Evolutionary conservation across 2,329 filamentous ascomycete genomes (phyloP).

Genomic region (Colletotrichum phormii): DNA sequence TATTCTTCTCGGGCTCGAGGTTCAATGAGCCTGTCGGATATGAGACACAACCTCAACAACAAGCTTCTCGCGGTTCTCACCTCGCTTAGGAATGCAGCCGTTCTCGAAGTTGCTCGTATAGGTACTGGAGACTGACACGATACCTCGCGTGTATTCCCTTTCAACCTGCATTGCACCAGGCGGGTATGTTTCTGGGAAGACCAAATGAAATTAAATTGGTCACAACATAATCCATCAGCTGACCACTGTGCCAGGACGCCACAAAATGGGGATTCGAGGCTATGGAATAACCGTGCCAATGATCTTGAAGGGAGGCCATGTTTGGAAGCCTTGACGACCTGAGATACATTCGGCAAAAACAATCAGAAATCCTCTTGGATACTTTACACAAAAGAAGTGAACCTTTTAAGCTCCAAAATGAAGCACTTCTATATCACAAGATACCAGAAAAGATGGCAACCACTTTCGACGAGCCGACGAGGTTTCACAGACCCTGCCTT

Average conservation of each 20-base stretch:
- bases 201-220: neutral
- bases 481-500: too few relatives aligned
- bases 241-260: neutral
- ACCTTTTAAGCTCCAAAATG: too few relatives aligned
- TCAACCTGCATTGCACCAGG: neutral
- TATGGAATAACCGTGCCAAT: neutral
- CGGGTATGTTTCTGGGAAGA: neutral
- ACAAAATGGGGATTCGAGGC: neutral
- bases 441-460: too few relatives aligned
- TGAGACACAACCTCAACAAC: too few relatives aligned
- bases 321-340: neutral
- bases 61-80: too few relatives aligned
- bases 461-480: too few relatives aligned
- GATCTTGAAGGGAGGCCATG: neutral
- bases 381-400: too few relatives aligned
- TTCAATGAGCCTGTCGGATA: too few relatives aligned
- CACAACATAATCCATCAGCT: neutral
- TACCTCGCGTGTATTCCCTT: neutral
- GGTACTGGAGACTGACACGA: neutral
- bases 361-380: too few relatives aligned
- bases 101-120: neutral
- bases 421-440: too few relatives aligned
- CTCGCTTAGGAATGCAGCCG: neutral
- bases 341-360: neutral
- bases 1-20: too few relatives aligned